Percentiles rank a stretch among this genome's conserved stretches.
Evolutionary conservation across 1,284 basidiomycete species (phyloP).

Genomic region (Boletus smithii): DNA sequence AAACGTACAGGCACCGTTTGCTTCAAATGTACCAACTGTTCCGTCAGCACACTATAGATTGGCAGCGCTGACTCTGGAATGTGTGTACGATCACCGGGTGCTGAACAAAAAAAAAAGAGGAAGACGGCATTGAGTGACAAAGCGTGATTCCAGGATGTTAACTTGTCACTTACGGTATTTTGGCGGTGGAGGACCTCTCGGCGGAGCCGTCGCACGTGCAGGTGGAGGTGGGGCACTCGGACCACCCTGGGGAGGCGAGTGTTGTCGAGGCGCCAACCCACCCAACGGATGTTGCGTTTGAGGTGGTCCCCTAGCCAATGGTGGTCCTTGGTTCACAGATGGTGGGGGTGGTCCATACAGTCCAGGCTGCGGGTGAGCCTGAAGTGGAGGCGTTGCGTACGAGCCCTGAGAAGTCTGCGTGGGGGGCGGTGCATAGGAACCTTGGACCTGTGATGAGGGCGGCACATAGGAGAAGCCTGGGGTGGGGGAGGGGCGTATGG

Average conservation of each 20-base stretch:
- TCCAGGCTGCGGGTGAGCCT: constrained; percentile 14
- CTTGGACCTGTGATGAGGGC: constrained; percentile 15
- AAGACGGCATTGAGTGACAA: not conserved
- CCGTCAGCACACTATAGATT: constrained; percentile 65
- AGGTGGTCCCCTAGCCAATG: constrained; percentile 16
- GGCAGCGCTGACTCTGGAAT: constrained; percentile 73
- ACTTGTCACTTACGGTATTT: constrained; percentile 77
- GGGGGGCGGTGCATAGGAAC: constrained; percentile 35
- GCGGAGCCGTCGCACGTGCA: constrained; percentile 28
- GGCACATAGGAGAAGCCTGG: constrained; percentile 24
- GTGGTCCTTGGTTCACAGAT: constrained; percentile 21
- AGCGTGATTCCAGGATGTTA: not conserved
- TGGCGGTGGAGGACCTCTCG: constrained; percentile 51
- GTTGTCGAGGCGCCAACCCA: constrained; percentile 21
- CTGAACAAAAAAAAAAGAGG: constrained; percentile 39
- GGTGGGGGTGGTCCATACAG: constrained; percentile 18
- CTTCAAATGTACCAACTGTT: constrained; percentile 63
- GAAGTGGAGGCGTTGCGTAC: constrained; percentile 24
- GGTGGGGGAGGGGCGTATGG: constrained; percentile 35
- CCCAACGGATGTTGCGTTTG: constrained; percentile 25
- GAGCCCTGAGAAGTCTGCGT: constrained; percentile 12
- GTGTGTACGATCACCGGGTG: constrained; percentile 87
- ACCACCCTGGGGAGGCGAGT: constrained; percentile 41
- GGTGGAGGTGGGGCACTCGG: constrained; percentile 41
- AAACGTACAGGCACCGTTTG: constrained; percentile 67